Evolutionary conservation across 305 asterid genomes (phyloP), one percentile per base, ranked within the genome.

Genomic region (Fraxinus platypoda): DNA sequence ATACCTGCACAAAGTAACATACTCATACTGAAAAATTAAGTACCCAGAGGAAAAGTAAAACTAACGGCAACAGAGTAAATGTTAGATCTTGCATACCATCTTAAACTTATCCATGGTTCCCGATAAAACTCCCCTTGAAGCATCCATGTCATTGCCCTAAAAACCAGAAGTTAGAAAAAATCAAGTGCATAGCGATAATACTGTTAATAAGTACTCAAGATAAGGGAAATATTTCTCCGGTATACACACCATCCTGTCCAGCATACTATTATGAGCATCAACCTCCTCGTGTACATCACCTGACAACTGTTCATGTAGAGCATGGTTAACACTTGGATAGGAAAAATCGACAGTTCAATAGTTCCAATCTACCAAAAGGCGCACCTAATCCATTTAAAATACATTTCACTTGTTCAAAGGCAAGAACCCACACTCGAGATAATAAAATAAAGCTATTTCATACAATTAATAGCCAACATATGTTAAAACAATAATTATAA

Each of bases 61-160:
- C 3, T 9, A 0, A 75, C 9, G 72, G 78, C 71, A 12, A 52
- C 2, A 8, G 21, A 43, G 78, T 41, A 78, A 43, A 59, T 35
- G 37, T 74, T 3, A 43, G 35, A 82, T 76, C 80, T 66, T 26
- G 25, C 88, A 1, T 8, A 95, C 99, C 98, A 79, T 94, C 93
- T 94, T 94, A 83, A 95, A 94, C 83, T 93, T 95, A 87, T 95
- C 99, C 97, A 95, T 91, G 59, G 99, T 94, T 86, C 99, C 99
- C 15, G 98, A 89, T 77, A 95, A 81, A 82, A 95, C 87, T 79
- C 99, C 99, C 98, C 98, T 92, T 5, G 99, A 95, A 82, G 98
- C 83, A 90, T 95, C 99, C 99, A 95, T 94, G 87, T 94, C 98
- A 62, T 93, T 94, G 5, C 97, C 98, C 99, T 95, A 80, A 81